Evolutionary conservation across 2,329 filamentous ascomycete genomes (phyloP).

Genomic region (Neonectria faginata): DNA sequence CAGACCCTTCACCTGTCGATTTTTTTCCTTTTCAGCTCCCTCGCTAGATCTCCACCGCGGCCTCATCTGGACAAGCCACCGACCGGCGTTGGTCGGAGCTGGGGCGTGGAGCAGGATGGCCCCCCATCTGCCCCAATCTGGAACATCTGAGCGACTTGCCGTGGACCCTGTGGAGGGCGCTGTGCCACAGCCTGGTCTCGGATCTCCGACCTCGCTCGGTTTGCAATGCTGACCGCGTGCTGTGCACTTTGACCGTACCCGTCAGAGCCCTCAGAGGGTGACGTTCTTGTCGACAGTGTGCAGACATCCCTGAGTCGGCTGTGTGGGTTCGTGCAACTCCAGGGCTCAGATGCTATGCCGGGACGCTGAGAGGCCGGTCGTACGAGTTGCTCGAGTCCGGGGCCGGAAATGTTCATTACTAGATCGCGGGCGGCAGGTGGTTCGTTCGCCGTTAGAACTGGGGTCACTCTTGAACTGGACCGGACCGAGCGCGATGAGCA

Average conservation of each 20-base stretch:
- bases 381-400: conserved; percentile 24
- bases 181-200: conserved; percentile 24
- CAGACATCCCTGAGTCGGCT: conserved; percentile 19
- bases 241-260: conserved; percentile 5
- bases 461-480: conserved; percentile 1
- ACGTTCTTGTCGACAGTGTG: conserved; percentile 16
- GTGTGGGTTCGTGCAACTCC: conserved; percentile 14
- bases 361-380: conserved; percentile 34
- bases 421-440: conserved; percentile 19
- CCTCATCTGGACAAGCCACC: conserved; percentile 29
- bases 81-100: conserved; percentile 40
- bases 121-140: conserved; percentile 20
- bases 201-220: conserved; percentile 41
- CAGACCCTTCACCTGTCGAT: conserved; percentile 24
- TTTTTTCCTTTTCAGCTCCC: conserved; percentile 2
- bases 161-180: conserved; percentile 25
- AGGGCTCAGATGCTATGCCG: conserved; percentile 12
- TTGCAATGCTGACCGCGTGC: conserved; percentile 20
- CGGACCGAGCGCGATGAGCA: conserved; percentile 5
- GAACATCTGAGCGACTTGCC: conserved; percentile 31
- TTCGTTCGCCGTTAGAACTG: conserved; percentile 16
- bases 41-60: conserved; percentile 24
- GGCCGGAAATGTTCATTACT: conserved; percentile 5
- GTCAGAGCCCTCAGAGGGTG: background rate
- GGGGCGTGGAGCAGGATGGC: conserved; percentile 12